Percentiles rank a stretch among this genome's conserved stretches.
Conservation (phyloP, 768 basidiomycete species). For the Naganishia onofrii region DNA sequence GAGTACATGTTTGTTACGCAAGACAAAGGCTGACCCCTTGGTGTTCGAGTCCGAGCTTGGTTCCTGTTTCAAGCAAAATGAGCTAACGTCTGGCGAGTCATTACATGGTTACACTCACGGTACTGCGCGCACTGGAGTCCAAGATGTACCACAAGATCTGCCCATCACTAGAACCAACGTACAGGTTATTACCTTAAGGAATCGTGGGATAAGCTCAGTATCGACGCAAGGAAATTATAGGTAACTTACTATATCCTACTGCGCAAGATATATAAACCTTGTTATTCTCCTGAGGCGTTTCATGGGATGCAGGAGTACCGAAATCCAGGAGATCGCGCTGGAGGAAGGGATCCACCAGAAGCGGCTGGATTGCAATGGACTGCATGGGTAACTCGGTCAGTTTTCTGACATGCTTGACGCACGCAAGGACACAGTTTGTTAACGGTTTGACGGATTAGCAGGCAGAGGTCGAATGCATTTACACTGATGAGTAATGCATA, state of each 20-base stretch:
- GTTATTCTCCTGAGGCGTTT: not conserved
- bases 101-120: constrained; percentile 34
- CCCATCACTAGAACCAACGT: constrained; percentile 80
- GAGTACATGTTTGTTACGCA: constrained; percentile 68
- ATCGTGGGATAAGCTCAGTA: not conserved
- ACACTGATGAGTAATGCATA: no score
- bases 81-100: not conserved
- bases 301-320: not conserved
- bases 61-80: not conserved
- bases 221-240: no score
- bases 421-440: not conserved
- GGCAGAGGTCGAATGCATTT: no score
- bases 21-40: constrained; percentile 50
- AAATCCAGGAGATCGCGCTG: constrained; percentile 23
- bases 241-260: constrained; percentile 29
- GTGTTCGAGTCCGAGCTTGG: not conserved
- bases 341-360: constrained; percentile 16
- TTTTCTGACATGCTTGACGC: not conserved
- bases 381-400: constrained; percentile 1
- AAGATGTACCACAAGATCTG: constrained; percentile 75
- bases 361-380: constrained; percentile 17
- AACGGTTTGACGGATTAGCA: no score
- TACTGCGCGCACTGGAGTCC: constrained; percentile 52
- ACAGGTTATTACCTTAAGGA: constrained; percentile 71
- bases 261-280: constrained; percentile 21